Evolutionary conservation across 2,329 filamentous ascomycete genomes (phyloP), one percentile per base, ranked within the genome.

Genomic region (Pseudocercospora fijiensis): DNA sequence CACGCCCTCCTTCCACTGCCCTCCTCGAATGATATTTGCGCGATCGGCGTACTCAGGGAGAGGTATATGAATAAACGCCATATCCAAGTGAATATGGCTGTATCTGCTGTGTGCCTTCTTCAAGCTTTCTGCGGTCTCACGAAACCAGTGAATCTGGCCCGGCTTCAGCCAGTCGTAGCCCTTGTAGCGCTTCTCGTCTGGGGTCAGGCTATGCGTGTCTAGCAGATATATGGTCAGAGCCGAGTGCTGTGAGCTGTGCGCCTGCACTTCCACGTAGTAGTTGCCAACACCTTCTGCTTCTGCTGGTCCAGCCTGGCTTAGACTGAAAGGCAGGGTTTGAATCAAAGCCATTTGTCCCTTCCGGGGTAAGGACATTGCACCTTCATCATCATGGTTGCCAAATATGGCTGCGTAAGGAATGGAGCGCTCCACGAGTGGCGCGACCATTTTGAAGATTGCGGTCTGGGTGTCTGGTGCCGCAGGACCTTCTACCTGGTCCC

Each of bases 101-200:
- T 97, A 99, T 71, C 92, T 93, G 65, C 86, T 86, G 47, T 68
- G 64, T 16, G 76, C 76, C 72, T 88, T 87, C 78, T 91, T 91
- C 53, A 97, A 79, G 11, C 86, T 80, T 62, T 88, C 82, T 0
- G 91, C 88, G 0, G 91, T 96, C 67, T 86, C 84, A 69, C 87
- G 88, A 81, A 99, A 99, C 95, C 95, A 99, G 61, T 91, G 87
- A 64, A 97, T 96, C 77, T 99, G 95, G 70, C 86, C 92, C 51
- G 88, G 88, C 79, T 98, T 98, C 74, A 99, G 81, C 95, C 95
- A 99, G 78, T 98, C 94, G 75, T 99, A 99, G 55, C 95, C 95
- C n/a, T 87, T 86, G 76, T 88, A 97, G 64, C 91, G 87, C 61
- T 88, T 86, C 78, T 97, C 92, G 74, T 99, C 90, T 0, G 93